Evolutionary conservation across 305 asterid genomes (phyloP).

Genomic region (Rubia peregrina): DNA sequence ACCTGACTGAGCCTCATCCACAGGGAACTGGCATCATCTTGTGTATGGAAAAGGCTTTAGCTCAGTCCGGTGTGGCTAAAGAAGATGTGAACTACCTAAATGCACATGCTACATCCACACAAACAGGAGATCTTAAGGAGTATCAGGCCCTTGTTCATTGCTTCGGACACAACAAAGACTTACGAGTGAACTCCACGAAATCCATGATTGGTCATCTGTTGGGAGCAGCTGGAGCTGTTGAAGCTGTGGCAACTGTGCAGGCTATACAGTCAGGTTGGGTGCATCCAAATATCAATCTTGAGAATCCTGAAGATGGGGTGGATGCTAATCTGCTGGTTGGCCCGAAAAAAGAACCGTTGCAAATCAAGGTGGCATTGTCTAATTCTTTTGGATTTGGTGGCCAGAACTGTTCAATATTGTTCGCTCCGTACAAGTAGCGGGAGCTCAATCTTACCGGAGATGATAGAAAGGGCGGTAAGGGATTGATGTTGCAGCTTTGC

Average conservation of each 20-base stretch:
- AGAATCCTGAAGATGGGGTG: slow-evolving; percentile 42
- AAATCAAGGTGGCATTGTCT: slow-evolving; percentile 74
- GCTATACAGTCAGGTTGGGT: slow-evolving; percentile 52
- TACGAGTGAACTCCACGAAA: slow-evolving; percentile 77
- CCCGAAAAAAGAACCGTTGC: slow-evolving; percentile 55
- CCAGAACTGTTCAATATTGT: slow-evolving; percentile 84
- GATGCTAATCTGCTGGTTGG: slow-evolving; percentile 64
- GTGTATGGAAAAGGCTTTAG: slow-evolving; percentile 84
- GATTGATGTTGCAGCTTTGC: slow-evolving; percentile 1
- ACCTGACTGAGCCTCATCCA: slow-evolving; percentile 94
- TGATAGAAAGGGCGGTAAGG: slow-evolving; percentile 13
- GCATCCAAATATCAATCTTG: slow-evolving; percentile 51
- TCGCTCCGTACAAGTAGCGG: slow-evolving; percentile 64
- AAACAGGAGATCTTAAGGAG: slow-evolving; percentile 77
- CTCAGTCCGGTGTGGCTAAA: slow-evolving; percentile 67
- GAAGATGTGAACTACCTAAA: slow-evolving; percentile 83
- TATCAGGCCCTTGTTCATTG: slow-evolving; percentile 67
- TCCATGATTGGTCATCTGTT: slow-evolving; percentile 88
- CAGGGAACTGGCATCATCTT: slow-evolving; percentile 68
- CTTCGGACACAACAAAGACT: slow-evolving; percentile 78
- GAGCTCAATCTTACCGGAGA: background rate
- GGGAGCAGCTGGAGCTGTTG: slow-evolving; percentile 95
- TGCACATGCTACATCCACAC: slow-evolving; percentile 95
- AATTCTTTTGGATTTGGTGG: slow-evolving; percentile 96
- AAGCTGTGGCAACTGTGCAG: slow-evolving; percentile 78